These are phyloP conservation scores for Chaetomium tenue DNA, from an alignment of 495 filamentous ascomycete species.

Conservation along the genomic window DNA sequence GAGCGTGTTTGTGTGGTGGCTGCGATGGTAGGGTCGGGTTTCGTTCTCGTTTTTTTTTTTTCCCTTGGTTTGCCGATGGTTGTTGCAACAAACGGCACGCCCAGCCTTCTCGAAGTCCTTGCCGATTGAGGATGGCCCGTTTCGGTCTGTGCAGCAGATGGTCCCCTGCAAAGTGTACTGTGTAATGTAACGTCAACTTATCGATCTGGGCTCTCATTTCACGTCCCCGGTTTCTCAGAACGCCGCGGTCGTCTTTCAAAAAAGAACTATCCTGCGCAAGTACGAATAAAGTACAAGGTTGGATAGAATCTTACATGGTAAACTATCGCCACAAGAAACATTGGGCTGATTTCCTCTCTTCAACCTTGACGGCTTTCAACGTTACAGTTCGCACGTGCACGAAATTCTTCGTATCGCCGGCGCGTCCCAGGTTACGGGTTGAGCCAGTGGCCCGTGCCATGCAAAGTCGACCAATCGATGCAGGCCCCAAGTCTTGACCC, in stretches of 20 bases:
- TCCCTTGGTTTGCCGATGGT: background rate
- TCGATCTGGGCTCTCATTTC: background rate
- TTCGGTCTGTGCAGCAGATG: constrained; percentile 1
- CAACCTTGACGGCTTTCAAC: background rate
- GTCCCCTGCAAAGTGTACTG: background rate
- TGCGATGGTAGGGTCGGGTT: constrained; percentile 1
- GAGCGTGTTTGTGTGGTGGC: constrained; percentile 15
- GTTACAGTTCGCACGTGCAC: background rate
- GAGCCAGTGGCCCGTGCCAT: constrained; percentile 2
- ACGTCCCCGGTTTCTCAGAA: too few species aligned
- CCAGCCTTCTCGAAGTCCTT: constrained; percentile 12
- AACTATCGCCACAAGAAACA: too few species aligned
- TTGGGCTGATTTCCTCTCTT: too few species aligned
- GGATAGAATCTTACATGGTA: too few species aligned
- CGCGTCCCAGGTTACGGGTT: background rate
- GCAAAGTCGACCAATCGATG: constrained; percentile 2
- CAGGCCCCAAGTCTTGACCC: background rate
- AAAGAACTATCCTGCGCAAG: too few species aligned
- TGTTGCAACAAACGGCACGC: background rate
- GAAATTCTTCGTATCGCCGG: constrained; percentile 1
- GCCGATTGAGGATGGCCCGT: background rate
- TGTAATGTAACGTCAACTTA: background rate
- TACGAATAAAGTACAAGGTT: too few species aligned
- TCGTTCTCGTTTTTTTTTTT: background rate
- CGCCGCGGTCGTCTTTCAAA: too few species aligned